A percentile compares a stretch with the other conserved stretches of the same genome.
phyloP scores from a whole-genome alignment of 805 yeast genomes.

The Metschnikowia vanudenii region DNA sequence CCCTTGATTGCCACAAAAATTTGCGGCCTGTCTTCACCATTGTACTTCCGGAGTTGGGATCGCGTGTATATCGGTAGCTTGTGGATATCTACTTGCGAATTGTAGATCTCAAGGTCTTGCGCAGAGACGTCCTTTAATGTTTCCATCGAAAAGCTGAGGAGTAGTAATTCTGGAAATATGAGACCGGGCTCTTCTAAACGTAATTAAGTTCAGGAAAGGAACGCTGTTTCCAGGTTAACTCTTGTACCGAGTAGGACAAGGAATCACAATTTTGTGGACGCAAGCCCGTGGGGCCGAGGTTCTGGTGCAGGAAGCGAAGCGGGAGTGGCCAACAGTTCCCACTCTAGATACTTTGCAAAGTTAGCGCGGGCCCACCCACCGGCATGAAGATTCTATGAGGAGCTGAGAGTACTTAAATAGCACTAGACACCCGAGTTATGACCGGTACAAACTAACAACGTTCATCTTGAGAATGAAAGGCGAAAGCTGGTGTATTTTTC shows the following conservation, averaged over 20 bases:
- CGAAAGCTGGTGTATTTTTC: no score
- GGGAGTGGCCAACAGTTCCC: no score
- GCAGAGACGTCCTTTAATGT: slow-evolving; percentile 4
- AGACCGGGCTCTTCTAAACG: neutral
- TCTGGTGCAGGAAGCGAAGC: neutral
- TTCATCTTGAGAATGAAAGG: no score
- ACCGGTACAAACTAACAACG: no score
- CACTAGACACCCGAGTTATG: no score
- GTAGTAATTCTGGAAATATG: neutral
- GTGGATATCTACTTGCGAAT: slow-evolving; percentile 29
- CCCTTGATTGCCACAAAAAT: slow-evolving; percentile 78
- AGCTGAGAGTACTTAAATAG: no score
- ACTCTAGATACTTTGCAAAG: no score
- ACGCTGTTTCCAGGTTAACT: neutral
- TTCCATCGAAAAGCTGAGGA: slow-evolving; percentile 4
- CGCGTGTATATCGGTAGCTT: slow-evolving; percentile 36
- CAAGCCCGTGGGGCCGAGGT: neutral
- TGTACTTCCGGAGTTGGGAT: slow-evolving; percentile 30
- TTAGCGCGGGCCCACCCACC: no score
- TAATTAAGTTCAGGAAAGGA: neutral
- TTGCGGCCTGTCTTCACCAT: slow-evolving; percentile 32
- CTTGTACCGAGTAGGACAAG: no score
- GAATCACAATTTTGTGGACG: no score
- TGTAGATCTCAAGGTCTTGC: slow-evolving; percentile 29
- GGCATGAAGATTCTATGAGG: no score